Evolutionary conservation across 140 eudicot species (phyloP), one percentile per base, ranked within the genome.

Genomic region (Bidens hawaiensis): DNA sequence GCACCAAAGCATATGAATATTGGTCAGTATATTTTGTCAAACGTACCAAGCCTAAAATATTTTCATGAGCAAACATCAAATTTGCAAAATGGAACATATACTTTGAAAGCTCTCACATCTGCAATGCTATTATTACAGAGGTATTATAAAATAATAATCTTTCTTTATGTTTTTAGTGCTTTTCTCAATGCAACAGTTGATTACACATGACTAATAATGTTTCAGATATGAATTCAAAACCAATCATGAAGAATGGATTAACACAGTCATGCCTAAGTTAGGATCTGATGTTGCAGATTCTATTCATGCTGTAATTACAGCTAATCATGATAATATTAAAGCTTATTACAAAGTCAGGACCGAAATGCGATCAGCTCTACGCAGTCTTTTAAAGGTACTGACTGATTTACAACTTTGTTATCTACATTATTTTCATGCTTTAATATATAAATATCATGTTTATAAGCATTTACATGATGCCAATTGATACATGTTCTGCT

Each of bases 171-270:
- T 43, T 43, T 54, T 53, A 21, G 10, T 43, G 50, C 2, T n/a
- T 8, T 60, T 9, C 3, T 65, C 23, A 62, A 33, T 54, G 76
- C 62, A 34, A 68, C 41, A 23, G 66, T 60, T 12, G 65, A 23
- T 62, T 45, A 57, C 62, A 59, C 73, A 51, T 21, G 58, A 22
- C 16, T 27, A 11, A 41, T 23, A 21, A 7, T 6, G 15, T 81
- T 57, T 52, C 88, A 91, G 99, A 69, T 78, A 82, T 65, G 99
- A 91, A 53, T 91, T 91, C 60, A 85, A 80, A 76, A 78, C 82
- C 59, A 91, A 91, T 81, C 87, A 91, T 76, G 95, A 67, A 78
- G 94, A 85, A 71, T 91, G 99, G 95, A 22, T 82, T 68, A 70
- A 79, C 61, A 70, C 94, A 69, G 85, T 77, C 50, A 81, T 76